Evolutionary conservation across 345 rosid species (phyloP).

Genomic region (Alliaria petiolata): DNA sequence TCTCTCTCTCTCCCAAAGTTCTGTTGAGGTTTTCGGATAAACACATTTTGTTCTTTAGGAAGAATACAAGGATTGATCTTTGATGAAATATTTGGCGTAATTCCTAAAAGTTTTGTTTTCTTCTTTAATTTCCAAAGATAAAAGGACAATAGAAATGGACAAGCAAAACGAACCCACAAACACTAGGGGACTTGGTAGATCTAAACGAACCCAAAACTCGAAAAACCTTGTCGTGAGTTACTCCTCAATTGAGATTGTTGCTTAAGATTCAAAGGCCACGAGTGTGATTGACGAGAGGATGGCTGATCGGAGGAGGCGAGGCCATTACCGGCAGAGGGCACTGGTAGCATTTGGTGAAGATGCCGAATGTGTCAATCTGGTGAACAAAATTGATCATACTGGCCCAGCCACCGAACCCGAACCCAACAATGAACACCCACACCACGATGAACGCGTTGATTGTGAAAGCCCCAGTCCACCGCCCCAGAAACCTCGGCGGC

Average conservation of each 20-base stretch:
- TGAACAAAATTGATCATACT: constrained; percentile 79
- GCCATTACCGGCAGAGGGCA: constrained; percentile 49
- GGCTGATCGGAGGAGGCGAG: constrained; percentile 21
- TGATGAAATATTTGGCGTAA: background rate
- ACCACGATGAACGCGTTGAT: constrained; percentile 73
- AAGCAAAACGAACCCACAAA: background rate
- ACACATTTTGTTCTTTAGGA: background rate
- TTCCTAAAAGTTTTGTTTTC: too few relatives aligned
- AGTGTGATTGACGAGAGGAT: constrained; percentile 42
- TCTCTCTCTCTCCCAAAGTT: too few relatives aligned
- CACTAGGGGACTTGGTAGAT: background rate
- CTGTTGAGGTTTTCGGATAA: background rate
- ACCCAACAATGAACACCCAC: constrained; percentile 91
- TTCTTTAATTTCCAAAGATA: background rate
- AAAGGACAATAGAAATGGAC: background rate
- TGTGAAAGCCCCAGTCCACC: constrained; percentile 84
- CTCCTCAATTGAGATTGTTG: too few relatives aligned
- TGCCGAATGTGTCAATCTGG: constrained; percentile 95
- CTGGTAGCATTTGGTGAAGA: constrained; percentile 93
- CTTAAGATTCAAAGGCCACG: constrained; percentile 46
- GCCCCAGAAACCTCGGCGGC: constrained; percentile 68
- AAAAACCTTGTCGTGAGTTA: too few relatives aligned
- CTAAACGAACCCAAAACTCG: background rate
- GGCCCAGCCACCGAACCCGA: constrained; percentile 98
- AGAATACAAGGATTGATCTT: background rate